A percentile compares a stretch with the other conserved stretches of the same genome.
These are phyloP conservation scores for Pythium vanterpoolii DNA, from an alignment of 352 stramenopile genomes.

Conservation along the genomic window DNA sequence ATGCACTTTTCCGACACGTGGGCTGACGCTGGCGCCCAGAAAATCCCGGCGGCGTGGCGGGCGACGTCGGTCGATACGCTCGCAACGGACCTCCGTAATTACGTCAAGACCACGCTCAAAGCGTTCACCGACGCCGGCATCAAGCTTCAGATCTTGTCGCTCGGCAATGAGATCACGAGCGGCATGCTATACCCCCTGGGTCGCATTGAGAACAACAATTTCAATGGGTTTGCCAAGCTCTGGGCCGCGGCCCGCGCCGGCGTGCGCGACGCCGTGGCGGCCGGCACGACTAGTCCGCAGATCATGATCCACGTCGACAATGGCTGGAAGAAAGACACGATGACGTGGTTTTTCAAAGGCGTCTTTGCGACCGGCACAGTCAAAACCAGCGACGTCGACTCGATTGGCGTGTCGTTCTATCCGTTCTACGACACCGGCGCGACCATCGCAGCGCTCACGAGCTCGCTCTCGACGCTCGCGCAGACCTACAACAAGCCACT, in stretches of 20 bases:
- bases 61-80: neutral
- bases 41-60: neutral
- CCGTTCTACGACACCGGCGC: conserved; percentile 11
- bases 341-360: conserved; percentile 7
- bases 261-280: conserved; percentile 5
- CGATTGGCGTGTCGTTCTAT: conserved; percentile 11
- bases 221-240: neutral
- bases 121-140: conserved; percentile 3
- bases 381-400: conserved; percentile 9
- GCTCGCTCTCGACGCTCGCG: conserved; percentile 1
- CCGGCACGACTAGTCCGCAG: conserved; percentile 1
- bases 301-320: conserved; percentile 13
- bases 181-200: conserved; percentile 6
- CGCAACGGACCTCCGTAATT: neutral
- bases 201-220: conserved; percentile 11
- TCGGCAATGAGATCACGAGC: conserved; percentile 10
- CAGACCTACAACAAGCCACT: conserved; percentile 4
- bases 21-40: conserved; percentile 1
- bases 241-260: conserved; percentile 3
- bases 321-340: conserved; percentile 11
- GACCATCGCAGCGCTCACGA: conserved; percentile 3
- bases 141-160: conserved; percentile 4
- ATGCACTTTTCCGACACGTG: conserved; percentile 11
- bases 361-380: neutral
- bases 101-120: conserved; percentile 8